A percentile compares a stretch with the other conserved stretches of the same genome.
Conservation (phyloP, 1,139 yeast genomes). For the Maudiozyma humilis region DNA sequence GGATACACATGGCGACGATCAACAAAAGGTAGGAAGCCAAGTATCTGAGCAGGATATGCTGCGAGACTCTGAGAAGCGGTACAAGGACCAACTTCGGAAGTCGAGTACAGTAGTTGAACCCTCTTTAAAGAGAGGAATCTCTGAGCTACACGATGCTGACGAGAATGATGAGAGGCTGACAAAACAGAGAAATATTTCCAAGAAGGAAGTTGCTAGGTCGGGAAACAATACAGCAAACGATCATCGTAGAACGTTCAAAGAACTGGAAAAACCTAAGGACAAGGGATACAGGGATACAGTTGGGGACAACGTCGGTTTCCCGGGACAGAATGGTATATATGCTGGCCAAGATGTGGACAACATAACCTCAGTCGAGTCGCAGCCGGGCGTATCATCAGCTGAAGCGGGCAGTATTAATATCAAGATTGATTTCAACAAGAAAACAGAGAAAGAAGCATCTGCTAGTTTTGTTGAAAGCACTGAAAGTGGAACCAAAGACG, state of each 20-base stretch:
- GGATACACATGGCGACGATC: conserved; percentile 22
- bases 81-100: conserved; percentile 19
- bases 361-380: too few species aligned
- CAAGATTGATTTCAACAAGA: conserved; percentile 13
- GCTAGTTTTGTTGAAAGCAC: not conserved
- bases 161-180: conserved; percentile 18
- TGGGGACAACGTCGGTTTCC: conserved; percentile 5
- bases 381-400: too few species aligned
- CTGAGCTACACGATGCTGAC: conserved; percentile 17
- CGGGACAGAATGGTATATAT: too few species aligned
- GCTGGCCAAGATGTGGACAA: too few species aligned
- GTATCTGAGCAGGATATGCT: conserved; percentile 19
- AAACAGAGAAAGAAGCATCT: conserved; percentile 15
- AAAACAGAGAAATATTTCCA: conserved; percentile 14
- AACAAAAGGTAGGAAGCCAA: conserved; percentile 21
- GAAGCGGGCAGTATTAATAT: conserved; percentile 4
- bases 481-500: not conserved
- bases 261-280: conserved; percentile 20
- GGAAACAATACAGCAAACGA: conserved; percentile 25
- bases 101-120: conserved; percentile 17
- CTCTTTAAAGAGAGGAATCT: conserved; percentile 18
- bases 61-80: conserved; percentile 22
- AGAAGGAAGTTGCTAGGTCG: conserved; percentile 23
- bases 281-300: conserved; percentile 17
- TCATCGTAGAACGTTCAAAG: conserved; percentile 22